Base-by-base conservation (phyloP, 805 yeast species). In the Candida montana region DNA sequence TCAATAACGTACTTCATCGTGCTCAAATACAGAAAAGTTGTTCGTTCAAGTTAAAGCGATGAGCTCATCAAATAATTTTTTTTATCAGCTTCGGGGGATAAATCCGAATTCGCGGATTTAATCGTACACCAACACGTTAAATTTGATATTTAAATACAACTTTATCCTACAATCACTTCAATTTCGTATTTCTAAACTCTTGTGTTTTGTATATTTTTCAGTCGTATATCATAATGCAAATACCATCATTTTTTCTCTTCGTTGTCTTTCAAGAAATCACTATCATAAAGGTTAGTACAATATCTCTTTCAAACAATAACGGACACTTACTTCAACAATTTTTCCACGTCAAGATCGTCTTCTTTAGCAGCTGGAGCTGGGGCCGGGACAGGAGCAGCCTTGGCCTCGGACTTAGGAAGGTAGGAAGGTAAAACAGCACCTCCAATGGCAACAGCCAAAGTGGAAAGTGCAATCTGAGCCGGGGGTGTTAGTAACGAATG, bases 1-100 rank as follows among this genome's bases (percentile, higher is more conserved):
- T 91, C 99, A 39, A 91, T 89, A 40, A 93, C 78, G 71, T 89
- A 91, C 64, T 87, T 88, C 95, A 86, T 86, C 21, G 7, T 30
- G 13, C 12, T 26, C n/a, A 9, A 9, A 5, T 9, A 11, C 5
- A 26, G 29, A 26, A 8, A 8, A 8, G 7, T 26, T 6, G 29
- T 26, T 11, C 6, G n/a, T 11, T 26, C 29, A 13, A 26, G 12
- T 11, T 13, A 26, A 26, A 11, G 13, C 29, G 29, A 26, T 26
- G 29, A 26, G 29, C 29, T 26, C n/a, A 26, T 26, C n/a, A 11
- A 7, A 8, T 8, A 11, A 8, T 26, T 26, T 26, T 26, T 26
- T 26, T 26, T 26, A 8, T 21, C n/a, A n/a, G n/a, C n/a, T 21
- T 21, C 9, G 6, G 6, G 24, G 24, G 9, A 21, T 21, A 9